Percentiles rank a stretch among this genome's conserved stretches.
These are phyloP conservation scores for Spathaspora boniae DNA, from an alignment of 805 yeast genomes.

Conservation along the genomic window DNA sequence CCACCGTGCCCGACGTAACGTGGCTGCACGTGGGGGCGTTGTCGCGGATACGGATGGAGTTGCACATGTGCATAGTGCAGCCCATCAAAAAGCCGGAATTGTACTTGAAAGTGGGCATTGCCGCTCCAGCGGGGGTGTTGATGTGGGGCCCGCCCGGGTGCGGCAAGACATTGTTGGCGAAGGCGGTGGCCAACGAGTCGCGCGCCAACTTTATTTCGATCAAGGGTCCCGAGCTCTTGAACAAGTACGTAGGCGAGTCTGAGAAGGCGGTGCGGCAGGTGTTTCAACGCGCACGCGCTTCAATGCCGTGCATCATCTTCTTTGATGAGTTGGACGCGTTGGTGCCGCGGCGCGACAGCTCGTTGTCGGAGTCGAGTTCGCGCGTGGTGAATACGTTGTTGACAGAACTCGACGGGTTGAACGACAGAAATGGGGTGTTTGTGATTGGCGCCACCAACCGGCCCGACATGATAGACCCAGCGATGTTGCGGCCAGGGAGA, in stretches of 20 bases:
- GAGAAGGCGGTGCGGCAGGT: conserved; percentile 94
- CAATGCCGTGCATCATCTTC: conserved; percentile 90
- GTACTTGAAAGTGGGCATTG: conserved; percentile 85
- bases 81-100: conserved; percentile 92
- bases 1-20: conserved; percentile 95
- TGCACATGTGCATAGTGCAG: conserved; percentile 96
- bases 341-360: conserved; percentile 89
- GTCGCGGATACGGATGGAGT: conserved; percentile 72
- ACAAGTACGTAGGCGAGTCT: conserved; percentile 94
- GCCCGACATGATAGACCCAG: conserved; percentile 98
- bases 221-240: conserved; percentile 91
- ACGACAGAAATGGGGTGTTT: conserved; percentile 87
- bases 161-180: conserved; percentile 93
- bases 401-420: conserved; percentile 92
- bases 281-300: conserved; percentile 86
- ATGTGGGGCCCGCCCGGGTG: conserved; percentile 99
- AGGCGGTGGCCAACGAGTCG: conserved; percentile 97
- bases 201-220: conserved; percentile 94
- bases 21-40: conserved; percentile 96
- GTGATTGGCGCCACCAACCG: conserved; percentile 96
- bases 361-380: conserved; percentile 84
- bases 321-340: conserved; percentile 96
- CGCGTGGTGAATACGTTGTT: conserved; percentile 92
- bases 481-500: conserved; percentile 96
- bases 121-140: conserved; percentile 94